Evolutionary conservation across 495 filamentous ascomycete genomes (phyloP).

Genomic region (Articulospora tetracladia): DNA sequence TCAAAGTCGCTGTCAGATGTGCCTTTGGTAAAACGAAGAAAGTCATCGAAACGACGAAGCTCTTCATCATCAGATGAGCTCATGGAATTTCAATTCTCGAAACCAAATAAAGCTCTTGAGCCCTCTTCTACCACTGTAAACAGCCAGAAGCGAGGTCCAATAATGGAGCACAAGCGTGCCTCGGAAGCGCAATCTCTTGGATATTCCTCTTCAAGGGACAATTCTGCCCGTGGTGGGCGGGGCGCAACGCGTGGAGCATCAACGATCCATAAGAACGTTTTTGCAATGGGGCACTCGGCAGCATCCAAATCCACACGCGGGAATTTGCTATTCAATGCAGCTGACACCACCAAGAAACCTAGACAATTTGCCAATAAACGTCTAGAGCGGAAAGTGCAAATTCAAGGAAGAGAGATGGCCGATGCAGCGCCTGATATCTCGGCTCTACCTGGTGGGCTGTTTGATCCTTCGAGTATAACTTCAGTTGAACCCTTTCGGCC

Average conservation of each 20-base stretch:
- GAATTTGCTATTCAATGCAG: slow-evolving; percentile 10
- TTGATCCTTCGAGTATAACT: slow-evolving; percentile 12
- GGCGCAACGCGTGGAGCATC: slow-evolving; percentile 16
- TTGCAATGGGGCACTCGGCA: neutral
- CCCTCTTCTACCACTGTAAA: no score
- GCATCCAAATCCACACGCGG: slow-evolving; percentile 6
- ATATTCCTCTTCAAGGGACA: neutral
- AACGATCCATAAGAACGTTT: slow-evolving; percentile 16
- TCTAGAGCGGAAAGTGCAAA: slow-evolving; percentile 18
- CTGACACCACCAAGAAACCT: slow-evolving; percentile 6
- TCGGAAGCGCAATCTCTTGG: neutral
- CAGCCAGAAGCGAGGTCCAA: no score
- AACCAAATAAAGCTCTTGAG: no score
- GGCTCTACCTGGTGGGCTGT: slow-evolving; percentile 19
- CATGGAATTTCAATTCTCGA: no score
- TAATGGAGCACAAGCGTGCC: no score
- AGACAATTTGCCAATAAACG: slow-evolving; percentile 17
- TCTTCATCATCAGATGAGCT: neutral
- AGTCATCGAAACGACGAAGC: no score
- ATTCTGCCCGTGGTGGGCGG: slow-evolving; percentile 4
- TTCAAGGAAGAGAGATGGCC: slow-evolving; percentile 12
- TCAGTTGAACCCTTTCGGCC: slow-evolving; percentile 6
- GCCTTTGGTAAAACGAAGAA: no score
- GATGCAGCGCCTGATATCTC: slow-evolving; percentile 21
- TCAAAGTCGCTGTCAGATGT: no score